phyloP scores from a whole-genome alignment of 495 filamentous ascomycete genomes.

The Hyaloscypha hepaticicola region DNA sequence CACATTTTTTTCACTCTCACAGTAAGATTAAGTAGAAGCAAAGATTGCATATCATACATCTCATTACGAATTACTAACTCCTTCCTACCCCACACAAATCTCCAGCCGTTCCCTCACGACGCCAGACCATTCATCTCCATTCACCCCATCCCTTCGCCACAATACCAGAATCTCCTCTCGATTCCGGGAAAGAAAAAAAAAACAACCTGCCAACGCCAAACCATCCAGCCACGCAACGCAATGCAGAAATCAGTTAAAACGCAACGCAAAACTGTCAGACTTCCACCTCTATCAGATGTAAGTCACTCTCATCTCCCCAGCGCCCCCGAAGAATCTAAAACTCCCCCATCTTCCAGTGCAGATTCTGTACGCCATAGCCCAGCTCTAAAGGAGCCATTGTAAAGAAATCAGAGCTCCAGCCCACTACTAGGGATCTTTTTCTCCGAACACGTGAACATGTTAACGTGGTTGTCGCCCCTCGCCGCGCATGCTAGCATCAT shows the following conservation, averaged over 20 bases:
- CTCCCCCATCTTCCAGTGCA: too few species aligned
- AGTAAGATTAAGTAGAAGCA: neutral
- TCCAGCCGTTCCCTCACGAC: neutral
- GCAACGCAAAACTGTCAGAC: neutral
- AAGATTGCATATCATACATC: neutral
- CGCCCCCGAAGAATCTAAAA: neutral
- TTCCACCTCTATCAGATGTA: neutral
- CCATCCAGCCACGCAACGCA: slow-evolving; percentile 13
- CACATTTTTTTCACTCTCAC: neutral
- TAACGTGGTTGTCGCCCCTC: slow-evolving; percentile 68
- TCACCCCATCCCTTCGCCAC: slow-evolving; percentile 5
- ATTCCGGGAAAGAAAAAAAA: neutral
- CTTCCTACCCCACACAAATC: neutral
- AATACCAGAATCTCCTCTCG: neutral
- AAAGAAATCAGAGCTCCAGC: neutral
- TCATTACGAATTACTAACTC: neutral
- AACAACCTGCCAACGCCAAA: slow-evolving; percentile 1
- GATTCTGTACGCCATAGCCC: neutral
- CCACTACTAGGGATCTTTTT: slow-evolving; percentile 15
- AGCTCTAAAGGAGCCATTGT: neutral
- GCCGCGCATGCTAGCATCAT: slow-evolving; percentile 87
- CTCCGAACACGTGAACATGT: slow-evolving; percentile 63
- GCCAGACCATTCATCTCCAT: neutral
- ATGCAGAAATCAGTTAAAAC: slow-evolving; percentile 5
- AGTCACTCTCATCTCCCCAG: too few species aligned